Conservation (phyloP, 306 rosid genomes). For the Aeschynomene evenia region DNA sequence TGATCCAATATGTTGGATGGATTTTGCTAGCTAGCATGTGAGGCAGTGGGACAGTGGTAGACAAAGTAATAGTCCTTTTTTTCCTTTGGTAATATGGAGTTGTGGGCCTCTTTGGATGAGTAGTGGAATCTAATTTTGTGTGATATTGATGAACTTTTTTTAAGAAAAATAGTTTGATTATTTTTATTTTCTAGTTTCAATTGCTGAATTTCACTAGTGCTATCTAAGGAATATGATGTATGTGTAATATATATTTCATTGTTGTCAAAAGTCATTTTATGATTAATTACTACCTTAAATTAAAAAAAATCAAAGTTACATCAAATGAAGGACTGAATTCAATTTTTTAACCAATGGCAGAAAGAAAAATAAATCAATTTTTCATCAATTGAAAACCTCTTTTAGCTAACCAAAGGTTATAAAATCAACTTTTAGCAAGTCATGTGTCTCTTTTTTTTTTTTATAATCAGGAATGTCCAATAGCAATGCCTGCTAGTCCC, state of each 20-base stretch:
- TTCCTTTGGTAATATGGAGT: constrained; percentile 18
- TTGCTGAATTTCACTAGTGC: not conserved
- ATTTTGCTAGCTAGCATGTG: not conserved
- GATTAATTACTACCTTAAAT: not conserved
- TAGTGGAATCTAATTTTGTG: constrained; percentile 2
- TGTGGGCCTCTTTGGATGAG: constrained; percentile 29
- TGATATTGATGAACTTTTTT: not conserved
- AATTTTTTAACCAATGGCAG: no score
- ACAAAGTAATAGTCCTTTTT: not conserved
- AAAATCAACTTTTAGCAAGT: not conserved
- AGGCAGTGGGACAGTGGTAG: constrained; percentile 22
- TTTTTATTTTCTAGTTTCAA: not conserved
- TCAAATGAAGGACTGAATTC: no score
- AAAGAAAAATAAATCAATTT: no score
- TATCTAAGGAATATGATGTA: not conserved
- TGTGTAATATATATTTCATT: not conserved
- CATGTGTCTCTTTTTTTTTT: not conserved
- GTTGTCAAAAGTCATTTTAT: not conserved
- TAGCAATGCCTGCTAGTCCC: no score
- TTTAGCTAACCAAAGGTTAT: no score
- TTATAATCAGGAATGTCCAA: not conserved
- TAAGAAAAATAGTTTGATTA: not conserved
- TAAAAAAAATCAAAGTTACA: no score
- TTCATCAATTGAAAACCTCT: no score
- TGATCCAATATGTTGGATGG: not conserved